Percentiles rank a stretch among this genome's conserved stretches.
Evolutionary conservation across 2,329 filamentous ascomycete genomes (phyloP).

Genomic region (Penicillium sp.): DNA sequence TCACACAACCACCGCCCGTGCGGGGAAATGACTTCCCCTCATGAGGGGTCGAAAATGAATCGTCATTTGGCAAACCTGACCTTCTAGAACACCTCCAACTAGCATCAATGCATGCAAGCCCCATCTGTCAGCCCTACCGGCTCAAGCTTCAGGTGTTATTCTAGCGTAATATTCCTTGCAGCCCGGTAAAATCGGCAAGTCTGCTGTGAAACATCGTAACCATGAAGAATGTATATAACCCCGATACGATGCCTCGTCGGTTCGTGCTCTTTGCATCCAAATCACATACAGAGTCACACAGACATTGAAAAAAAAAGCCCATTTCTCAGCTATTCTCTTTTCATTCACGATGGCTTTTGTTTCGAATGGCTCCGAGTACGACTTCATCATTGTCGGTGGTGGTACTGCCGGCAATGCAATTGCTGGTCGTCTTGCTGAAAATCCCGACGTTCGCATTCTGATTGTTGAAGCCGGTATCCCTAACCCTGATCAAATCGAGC

Average conservation of each 20-base stretch:
- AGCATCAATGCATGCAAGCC: not conserved
- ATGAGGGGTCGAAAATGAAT: slow-evolving; percentile 1
- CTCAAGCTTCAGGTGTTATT: not conserved
- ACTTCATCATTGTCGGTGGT: slow-evolving; percentile 32
- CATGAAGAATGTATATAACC: not conserved
- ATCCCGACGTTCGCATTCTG: slow-evolving; percentile 40
- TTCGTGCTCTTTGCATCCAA: not conserved
- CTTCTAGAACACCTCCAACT: not conserved
- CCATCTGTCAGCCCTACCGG: not conserved
- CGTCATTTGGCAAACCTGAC: not conserved
- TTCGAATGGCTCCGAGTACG: slow-evolving; percentile 14
- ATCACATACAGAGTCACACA: not conserved
- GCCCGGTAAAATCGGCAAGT: not conserved
- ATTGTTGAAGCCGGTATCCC: slow-evolving; percentile 30
- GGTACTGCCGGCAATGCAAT: slow-evolving; percentile 52
- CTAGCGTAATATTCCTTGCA: not conserved
- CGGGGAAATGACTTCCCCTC: slow-evolving; percentile 3
- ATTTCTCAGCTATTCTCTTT: not conserved
- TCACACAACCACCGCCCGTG: not conserved
- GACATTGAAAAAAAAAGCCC: not conserved
- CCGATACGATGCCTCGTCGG: not conserved
- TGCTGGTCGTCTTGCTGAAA: slow-evolving; percentile 53
- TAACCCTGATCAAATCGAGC: slow-evolving; percentile 50
- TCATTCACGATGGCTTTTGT: not conserved
- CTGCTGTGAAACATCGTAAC: not conserved